phyloP scores from a whole-genome alignment of 805 yeast genomes.

The Candida oleophila region DNA sequence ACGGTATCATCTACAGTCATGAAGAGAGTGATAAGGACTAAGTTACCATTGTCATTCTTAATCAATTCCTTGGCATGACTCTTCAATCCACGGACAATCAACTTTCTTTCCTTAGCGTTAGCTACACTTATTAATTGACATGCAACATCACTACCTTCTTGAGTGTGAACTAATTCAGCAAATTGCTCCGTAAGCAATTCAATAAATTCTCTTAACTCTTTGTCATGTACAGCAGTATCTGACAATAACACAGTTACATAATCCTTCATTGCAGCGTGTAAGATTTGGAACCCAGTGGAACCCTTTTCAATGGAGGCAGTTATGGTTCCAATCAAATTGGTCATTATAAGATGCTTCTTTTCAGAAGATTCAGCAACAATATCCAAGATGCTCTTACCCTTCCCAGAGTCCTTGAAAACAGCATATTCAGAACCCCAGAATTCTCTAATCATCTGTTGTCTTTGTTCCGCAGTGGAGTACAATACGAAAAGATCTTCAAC shows the following conservation, averaged over 20 bases:
- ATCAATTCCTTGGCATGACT: conserved; percentile 74
- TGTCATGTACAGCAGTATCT: conserved; percentile 38
- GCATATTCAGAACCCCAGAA: conserved; percentile 97
- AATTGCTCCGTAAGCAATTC: conserved; percentile 83
- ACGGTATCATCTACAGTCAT: conserved; percentile 94
- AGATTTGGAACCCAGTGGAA: conserved; percentile 90
- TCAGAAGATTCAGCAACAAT: conserved; percentile 69
- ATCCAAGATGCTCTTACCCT: conserved; percentile 61
- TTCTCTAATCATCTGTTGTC: conserved; percentile 87
- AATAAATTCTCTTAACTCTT: conserved; percentile 75
- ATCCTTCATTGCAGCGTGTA: conserved; percentile 95
- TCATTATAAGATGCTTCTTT: conserved; percentile 70
- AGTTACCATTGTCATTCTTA: conserved; percentile 82
- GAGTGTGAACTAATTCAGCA: conserved; percentile 93
- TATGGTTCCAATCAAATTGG: conserved; percentile 78
- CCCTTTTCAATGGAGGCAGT: conserved; percentile 93
- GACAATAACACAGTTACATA: conserved; percentile 70
- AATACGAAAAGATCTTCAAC: conserved; percentile 89
- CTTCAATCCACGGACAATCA: conserved; percentile 67
- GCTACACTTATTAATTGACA: conserved; percentile 76
- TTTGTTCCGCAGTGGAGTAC: conserved; percentile 82
- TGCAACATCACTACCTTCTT: conserved; percentile 92
- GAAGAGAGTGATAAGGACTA: conserved; percentile 74
- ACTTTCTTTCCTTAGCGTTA: conserved; percentile 89
- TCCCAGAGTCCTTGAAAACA: conserved; percentile 75